Percentiles rank a stretch among this genome's conserved stretches.
Evolutionary conservation across 768 basidiomycete genomes (phyloP).

Genomic region (Termitomyces sp.): DNA sequence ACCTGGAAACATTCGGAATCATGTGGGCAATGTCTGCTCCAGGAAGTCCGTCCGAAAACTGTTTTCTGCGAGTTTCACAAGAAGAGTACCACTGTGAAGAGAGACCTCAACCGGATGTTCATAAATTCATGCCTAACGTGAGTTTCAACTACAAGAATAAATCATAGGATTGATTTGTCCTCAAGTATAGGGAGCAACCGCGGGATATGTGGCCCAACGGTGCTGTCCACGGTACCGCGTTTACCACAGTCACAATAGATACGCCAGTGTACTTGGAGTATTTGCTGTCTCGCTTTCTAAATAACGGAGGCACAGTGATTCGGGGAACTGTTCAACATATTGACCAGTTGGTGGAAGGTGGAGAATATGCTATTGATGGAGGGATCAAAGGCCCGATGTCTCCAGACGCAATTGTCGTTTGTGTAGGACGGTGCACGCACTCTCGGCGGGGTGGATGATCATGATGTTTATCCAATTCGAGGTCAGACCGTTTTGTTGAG

Average conservation of each 20-base stretch:
- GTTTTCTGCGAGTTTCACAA: conserved; percentile 61
- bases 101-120: conserved; percentile 28
- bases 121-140: conserved; percentile 51
- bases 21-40: conserved; percentile 70
- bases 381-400: conserved; percentile 14
- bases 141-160: conserved; percentile 12
- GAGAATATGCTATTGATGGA: conserved; percentile 26
- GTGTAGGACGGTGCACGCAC: conserved; percentile 64
- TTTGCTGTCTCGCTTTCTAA: conserved; percentile 53
- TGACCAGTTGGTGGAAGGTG: conserved; percentile 55
- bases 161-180: not conserved
- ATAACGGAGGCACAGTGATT: conserved; percentile 48
- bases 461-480: conserved; percentile 61
- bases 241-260: conserved; percentile 63
- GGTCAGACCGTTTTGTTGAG: conserved; percentile 74
- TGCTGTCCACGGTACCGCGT: conserved; percentile 42
- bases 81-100: conserved; percentile 51
- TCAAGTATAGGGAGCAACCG: conserved; percentile 28
- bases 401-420: conserved; percentile 56
- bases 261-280: conserved; percentile 58
- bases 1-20: conserved; percentile 60
- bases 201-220: conserved; percentile 23
- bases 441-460: conserved; percentile 74
- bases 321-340: conserved; percentile 58
- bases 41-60: conserved; percentile 46